Conservation (phyloP, 140 eudicot genomes). For the Flaveria floridana region DNA sequence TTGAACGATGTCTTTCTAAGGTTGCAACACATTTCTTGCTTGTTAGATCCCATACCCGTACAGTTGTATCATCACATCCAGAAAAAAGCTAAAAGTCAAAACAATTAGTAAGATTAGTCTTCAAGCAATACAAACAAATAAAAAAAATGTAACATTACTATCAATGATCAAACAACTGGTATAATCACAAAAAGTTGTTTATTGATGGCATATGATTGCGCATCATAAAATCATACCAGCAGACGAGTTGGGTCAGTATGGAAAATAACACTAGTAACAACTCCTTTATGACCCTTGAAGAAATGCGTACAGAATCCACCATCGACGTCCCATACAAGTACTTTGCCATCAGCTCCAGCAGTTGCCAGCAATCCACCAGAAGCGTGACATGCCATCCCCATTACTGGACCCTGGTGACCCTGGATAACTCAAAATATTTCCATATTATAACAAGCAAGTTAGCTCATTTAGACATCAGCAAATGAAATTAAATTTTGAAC, state of each 20-base stretch:
- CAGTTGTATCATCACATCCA: slow-evolving; percentile 72
- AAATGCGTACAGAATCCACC: slow-evolving; percentile 87
- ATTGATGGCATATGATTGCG: not conserved
- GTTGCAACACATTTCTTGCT: slow-evolving; percentile 66
- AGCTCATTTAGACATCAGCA: not conserved
- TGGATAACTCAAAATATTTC: slow-evolving; percentile 27
- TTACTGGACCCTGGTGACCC: slow-evolving; percentile 88
- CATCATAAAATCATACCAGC: slow-evolving; percentile 48
- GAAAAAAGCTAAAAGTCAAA: slow-evolving; percentile 60
- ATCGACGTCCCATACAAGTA: slow-evolving; percentile 89
- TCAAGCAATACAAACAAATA: not conserved
- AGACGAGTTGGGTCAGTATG: slow-evolving; percentile 73
- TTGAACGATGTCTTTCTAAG: slow-evolving; percentile 73
- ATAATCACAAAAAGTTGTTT: not conserved
- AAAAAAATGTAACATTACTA: not conserved
- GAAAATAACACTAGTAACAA: slow-evolving; percentile 64
- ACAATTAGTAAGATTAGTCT: not conserved
- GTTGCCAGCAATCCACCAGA: slow-evolving; percentile 90
- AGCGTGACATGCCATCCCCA: slow-evolving; percentile 88
- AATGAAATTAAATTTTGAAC: not conserved
- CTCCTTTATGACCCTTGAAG: slow-evolving; percentile 80
- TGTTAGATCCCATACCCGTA: slow-evolving; percentile 79
- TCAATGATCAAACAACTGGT: not conserved
- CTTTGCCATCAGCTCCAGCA: slow-evolving; percentile 86
- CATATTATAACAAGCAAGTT: not conserved